Evolutionary conservation across 2,329 filamentous ascomycete genomes (phyloP).

Genomic region (Purpureocillium lavendulum): DNA sequence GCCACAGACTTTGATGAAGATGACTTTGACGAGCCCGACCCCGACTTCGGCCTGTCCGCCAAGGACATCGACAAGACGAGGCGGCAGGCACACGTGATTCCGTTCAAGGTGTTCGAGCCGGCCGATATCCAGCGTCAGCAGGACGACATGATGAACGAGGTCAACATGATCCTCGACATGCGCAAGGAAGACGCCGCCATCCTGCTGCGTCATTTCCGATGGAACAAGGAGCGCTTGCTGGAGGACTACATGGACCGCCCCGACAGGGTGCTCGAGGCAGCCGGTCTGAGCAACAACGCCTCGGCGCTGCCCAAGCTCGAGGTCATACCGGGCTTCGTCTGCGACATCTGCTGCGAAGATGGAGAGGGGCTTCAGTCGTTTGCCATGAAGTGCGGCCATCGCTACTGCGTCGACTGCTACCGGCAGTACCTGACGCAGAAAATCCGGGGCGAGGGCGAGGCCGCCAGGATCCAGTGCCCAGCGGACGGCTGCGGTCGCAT

Average conservation of each 20-base stretch:
- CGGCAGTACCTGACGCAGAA: slow-evolving; percentile 86
- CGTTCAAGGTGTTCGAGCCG: slow-evolving; percentile 74
- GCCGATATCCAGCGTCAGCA: slow-evolving; percentile 78
- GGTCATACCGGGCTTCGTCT: slow-evolving; percentile 67
- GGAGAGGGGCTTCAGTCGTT: slow-evolving; percentile 69
- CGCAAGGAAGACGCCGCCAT: slow-evolving; percentile 87
- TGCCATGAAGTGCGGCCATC: slow-evolving; percentile 89
- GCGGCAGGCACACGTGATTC: slow-evolving; percentile 72
- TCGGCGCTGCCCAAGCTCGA: slow-evolving; percentile 58
- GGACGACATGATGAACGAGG: slow-evolving; percentile 76
- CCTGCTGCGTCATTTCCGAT: slow-evolving; percentile 77
- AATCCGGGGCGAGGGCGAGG: slow-evolving; percentile 91
- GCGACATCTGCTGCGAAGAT: slow-evolving; percentile 96
- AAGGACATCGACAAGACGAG: slow-evolving; percentile 63
- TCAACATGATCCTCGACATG: slow-evolving; percentile 84
- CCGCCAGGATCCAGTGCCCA: slow-evolving; percentile 88
- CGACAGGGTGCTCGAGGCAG: slow-evolving; percentile 71
- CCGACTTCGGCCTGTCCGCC: slow-evolving; percentile 39
- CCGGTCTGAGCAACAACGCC: slow-evolving; percentile 66
- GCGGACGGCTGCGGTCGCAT: slow-evolving; percentile 81
- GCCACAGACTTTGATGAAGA: slow-evolving; percentile 46
- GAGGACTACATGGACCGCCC: slow-evolving; percentile 93
- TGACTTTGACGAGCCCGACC: slow-evolving; percentile 49
- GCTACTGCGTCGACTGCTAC: slow-evolving; percentile 91
- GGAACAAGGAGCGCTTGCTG: slow-evolving; percentile 93